Percentiles rank a stretch among this genome's conserved stretches.
These are phyloP conservation scores for Pseudopithomyces chartarum DNA, from an alignment of 2,329 filamentous ascomycete genomes.

Conservation along the genomic window DNA sequence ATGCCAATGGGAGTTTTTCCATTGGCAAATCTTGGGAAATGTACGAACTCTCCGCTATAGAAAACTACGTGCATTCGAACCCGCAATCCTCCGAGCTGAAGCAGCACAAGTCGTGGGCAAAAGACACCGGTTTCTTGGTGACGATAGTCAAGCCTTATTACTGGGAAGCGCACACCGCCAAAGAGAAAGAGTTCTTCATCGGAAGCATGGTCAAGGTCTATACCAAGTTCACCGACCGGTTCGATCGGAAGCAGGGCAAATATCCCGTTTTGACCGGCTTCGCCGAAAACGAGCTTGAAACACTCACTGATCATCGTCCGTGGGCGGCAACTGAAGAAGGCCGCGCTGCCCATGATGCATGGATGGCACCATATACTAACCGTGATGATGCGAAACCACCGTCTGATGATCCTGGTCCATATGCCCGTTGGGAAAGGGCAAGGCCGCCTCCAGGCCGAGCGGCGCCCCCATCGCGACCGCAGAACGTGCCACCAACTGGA, in stretches of 20 bases:
- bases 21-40: slow-evolving; percentile 99
- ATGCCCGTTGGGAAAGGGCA: slow-evolving; percentile 1
- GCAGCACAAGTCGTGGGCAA: slow-evolving; percentile 74
- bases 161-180: slow-evolving; percentile 90
- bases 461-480: no score
- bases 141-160: slow-evolving; percentile 94
- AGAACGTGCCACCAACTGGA: background rate
- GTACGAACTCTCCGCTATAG: slow-evolving; percentile 82
- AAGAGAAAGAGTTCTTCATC: slow-evolving; percentile 99
- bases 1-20: slow-evolving; percentile 89
- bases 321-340: slow-evolving; percentile 36
- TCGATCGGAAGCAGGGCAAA: slow-evolving; percentile 63
- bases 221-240: slow-evolving; percentile 77
- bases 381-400: background rate
- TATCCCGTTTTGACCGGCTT: slow-evolving; percentile 82
- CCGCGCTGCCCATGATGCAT: slow-evolving; percentile 20
- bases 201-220: slow-evolving; percentile 96
- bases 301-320: slow-evolving; percentile 65
- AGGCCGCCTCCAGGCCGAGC: background rate
- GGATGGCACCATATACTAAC: slow-evolving; percentile 2
- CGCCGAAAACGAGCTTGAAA: slow-evolving; percentile 76
- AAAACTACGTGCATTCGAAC: slow-evolving; percentile 73
- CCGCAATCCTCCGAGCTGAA: slow-evolving; percentile 64
- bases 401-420: slow-evolving; percentile 10
- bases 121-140: slow-evolving; percentile 82